Evolutionary conservation across 768 basidiomycete species (phyloP).

Genomic region (Suillus variegatus): DNA sequence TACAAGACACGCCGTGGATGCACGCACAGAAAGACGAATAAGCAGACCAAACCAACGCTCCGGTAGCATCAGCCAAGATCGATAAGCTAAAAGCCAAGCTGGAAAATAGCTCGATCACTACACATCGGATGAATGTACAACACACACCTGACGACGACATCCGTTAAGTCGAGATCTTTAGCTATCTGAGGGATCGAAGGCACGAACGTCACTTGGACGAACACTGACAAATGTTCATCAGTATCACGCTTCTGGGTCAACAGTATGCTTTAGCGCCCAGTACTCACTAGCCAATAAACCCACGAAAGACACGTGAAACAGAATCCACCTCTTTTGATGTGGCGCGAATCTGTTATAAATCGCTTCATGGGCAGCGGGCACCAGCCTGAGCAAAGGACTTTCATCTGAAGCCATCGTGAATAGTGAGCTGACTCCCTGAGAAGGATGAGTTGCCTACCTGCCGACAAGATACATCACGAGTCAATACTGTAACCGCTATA

Average conservation of each 20-base stretch:
- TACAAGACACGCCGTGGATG: background rate
- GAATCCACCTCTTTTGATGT: constrained; percentile 37
- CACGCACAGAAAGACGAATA: constrained; percentile 47
- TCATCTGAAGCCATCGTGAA: too few species aligned
- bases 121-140: background rate
- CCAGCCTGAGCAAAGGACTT: too few species aligned
- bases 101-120: background rate
- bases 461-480: too few species aligned
- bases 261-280: background rate
- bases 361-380: too few species aligned
- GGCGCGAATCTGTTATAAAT: too few species aligned
- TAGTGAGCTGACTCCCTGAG: background rate
- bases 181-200: constrained; percentile 78
- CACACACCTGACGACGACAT: constrained; percentile 54
- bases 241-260: background rate
- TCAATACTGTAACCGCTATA: too few species aligned
- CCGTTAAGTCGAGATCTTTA: constrained; percentile 58
- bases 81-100: constrained; percentile 52
- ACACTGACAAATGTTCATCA: constrained; percentile 43
- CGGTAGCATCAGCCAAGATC: constrained; percentile 42
- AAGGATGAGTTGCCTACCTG: too few species aligned
- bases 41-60: constrained; percentile 48
- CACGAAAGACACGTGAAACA: constrained; percentile 57
- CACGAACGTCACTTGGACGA: constrained; percentile 68
- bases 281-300: constrained; percentile 64